Percentiles rank a stretch among this genome's conserved stretches.
Conservation (phyloP, 2,329 filamentous ascomycete species). For the Stemphylium lycopersici region DNA sequence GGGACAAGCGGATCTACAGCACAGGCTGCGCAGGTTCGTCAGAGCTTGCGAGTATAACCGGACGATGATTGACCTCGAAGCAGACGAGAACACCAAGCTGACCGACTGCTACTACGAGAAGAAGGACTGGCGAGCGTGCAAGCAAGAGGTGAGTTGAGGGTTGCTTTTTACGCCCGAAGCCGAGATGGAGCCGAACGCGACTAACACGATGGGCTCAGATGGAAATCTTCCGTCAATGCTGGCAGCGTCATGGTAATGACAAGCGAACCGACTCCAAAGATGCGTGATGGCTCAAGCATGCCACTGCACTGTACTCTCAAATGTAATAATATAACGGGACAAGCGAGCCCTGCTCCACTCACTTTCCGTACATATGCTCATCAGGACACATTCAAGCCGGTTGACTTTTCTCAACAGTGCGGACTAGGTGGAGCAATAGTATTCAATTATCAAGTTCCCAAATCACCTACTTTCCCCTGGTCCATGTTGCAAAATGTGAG, state of each 20-base stretch:
- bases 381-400: background rate
- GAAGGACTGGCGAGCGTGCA: slow-evolving; percentile 93
- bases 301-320: background rate
- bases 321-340: background rate
- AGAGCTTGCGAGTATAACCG: background rate
- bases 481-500: background rate
- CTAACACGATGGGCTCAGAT: slow-evolving; percentile 64
- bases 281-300: slow-evolving; percentile 47
- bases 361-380: background rate
- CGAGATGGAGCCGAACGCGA: slow-evolving; percentile 20
- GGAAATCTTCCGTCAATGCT: slow-evolving; percentile 86
- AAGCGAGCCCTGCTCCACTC: background rate
- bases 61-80: background rate
- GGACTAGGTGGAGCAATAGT: background rate
- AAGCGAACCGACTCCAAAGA: slow-evolving; percentile 80
- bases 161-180: slow-evolving; percentile 26
- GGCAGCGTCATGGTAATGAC: slow-evolving; percentile 89
- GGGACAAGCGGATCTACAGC: slow-evolving; percentile 98
- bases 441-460: background rate
- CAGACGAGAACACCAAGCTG: slow-evolving; percentile 87
- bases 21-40: slow-evolving; percentile 85
- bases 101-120: slow-evolving; percentile 96
- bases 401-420: background rate
- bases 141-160: slow-evolving; percentile 73
- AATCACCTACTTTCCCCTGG: background rate